These are phyloP conservation scores for Millerozyma acaciae DNA, from an alignment of 805 yeast genomes.

Conservation along the genomic window DNA sequence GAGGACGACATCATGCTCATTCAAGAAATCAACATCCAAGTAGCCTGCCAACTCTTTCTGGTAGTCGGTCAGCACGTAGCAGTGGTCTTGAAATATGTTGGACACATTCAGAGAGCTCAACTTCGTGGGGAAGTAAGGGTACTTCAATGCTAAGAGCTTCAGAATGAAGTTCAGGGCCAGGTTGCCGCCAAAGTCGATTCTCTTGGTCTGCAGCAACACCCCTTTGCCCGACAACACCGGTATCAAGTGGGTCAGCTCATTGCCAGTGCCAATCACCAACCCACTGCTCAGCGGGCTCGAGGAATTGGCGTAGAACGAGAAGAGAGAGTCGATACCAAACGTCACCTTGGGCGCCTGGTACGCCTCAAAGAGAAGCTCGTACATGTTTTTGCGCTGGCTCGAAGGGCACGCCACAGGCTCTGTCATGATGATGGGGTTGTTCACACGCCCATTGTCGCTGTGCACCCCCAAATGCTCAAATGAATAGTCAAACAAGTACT, in stretches of 20 bases:
- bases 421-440: slow-evolving; percentile 76
- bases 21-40: slow-evolving; percentile 61
- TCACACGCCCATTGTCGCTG: slow-evolving; percentile 44
- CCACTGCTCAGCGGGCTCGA: slow-evolving; percentile 44
- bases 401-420: slow-evolving; percentile 73
- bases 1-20: slow-evolving; percentile 64
- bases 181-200: slow-evolving; percentile 91
- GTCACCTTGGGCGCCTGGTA: slow-evolving; percentile 72
- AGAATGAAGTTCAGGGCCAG: slow-evolving; percentile 63
- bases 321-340: slow-evolving; percentile 80
- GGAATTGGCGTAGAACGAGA: slow-evolving; percentile 68
- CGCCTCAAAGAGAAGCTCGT: slow-evolving; percentile 81
- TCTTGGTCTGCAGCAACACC: slow-evolving; percentile 59
- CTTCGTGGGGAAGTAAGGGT: slow-evolving; percentile 86
- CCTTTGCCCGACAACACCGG: slow-evolving; percentile 79
- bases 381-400: slow-evolving; percentile 68
- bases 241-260: slow-evolving; percentile 75
- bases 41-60: slow-evolving; percentile 53
- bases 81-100: slow-evolving; percentile 65
- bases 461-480: slow-evolving; percentile 73
- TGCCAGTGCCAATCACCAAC: slow-evolving; percentile 76
- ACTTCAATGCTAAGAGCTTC: slow-evolving; percentile 67
- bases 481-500: slow-evolving; percentile 76
- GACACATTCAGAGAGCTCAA: slow-evolving; percentile 62
- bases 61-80: slow-evolving; percentile 73